phyloP scores from a whole-genome alignment of 2,329 filamentous ascomycete species.

The Claviceps pusilla region DNA sequence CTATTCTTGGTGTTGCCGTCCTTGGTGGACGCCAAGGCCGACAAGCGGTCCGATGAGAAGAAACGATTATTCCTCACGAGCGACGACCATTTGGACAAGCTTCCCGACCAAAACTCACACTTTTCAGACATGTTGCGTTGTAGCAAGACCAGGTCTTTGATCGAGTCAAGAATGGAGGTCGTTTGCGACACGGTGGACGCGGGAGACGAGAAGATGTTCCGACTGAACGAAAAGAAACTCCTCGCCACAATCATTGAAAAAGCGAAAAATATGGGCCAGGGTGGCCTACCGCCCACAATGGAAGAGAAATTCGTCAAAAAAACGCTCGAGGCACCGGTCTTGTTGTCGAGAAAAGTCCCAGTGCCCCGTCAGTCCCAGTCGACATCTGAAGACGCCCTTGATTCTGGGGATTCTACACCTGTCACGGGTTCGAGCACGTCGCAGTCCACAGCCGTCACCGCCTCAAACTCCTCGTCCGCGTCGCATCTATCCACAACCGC shows the following conservation, averaged over 20 bases:
- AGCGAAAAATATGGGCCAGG: constrained; percentile 50
- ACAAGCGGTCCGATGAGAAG: constrained; percentile 27
- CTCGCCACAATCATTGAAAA: constrained; percentile 51
- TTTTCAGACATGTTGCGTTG: constrained; percentile 41
- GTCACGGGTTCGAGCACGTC: constrained; percentile 22
- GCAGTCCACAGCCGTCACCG: constrained; percentile 25
- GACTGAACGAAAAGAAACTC: constrained; percentile 60
- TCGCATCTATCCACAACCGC: constrained; percentile 31
- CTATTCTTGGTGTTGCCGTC: constrained; percentile 71
- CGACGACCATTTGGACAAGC: constrained; percentile 56
- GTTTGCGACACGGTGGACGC: constrained; percentile 74
- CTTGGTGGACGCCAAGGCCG: constrained; percentile 32
- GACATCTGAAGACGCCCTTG: constrained; percentile 4
- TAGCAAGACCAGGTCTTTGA: constrained; percentile 28
- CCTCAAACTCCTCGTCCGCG: constrained; percentile 18
- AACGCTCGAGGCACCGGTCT: constrained; percentile 59
- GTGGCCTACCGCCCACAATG: constrained; percentile 60
- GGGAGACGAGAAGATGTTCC: constrained; percentile 73
- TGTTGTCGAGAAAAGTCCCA: constrained; percentile 49
- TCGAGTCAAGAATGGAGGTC: constrained; percentile 51
- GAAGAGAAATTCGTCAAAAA: constrained; percentile 73
- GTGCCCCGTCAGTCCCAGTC: constrained; percentile 5
- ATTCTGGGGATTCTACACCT: constrained; percentile 11
- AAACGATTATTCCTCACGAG: constrained; percentile 53
- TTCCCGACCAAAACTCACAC: constrained; percentile 40